Conservation (phyloP, 2,329 filamentous ascomycete species). For the Colletotrichum paranaense region DNA sequence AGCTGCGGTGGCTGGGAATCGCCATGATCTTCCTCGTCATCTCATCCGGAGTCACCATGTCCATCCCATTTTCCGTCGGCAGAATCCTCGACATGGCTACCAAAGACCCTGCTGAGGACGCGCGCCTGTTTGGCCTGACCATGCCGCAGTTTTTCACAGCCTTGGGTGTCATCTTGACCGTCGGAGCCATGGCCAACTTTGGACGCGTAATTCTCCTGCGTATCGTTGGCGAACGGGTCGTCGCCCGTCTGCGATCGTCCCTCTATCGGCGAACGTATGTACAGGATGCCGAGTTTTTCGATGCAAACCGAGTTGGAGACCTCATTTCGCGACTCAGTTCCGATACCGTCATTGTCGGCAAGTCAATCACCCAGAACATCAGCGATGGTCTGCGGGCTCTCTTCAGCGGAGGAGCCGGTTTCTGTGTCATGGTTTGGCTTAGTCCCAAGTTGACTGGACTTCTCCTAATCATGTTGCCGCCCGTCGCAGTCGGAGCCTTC, state of each 20-base stretch:
- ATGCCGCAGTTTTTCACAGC: conserved; percentile 89
- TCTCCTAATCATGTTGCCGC: conserved; percentile 87
- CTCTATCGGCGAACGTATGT: conserved; percentile 92
- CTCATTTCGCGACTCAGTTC: conserved; percentile 95
- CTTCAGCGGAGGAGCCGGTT: conserved; percentile 90
- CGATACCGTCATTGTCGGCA: conserved; percentile 97
- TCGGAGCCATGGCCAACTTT: conserved; percentile 93
- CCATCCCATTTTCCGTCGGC: conserved; percentile 95
- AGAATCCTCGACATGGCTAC: conserved; percentile 94
- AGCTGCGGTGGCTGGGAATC: conserved; percentile 79
- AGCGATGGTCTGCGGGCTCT: conserved; percentile 93
- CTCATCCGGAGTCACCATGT: conserved; percentile 94
- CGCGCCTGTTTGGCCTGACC: conserved; percentile 83
- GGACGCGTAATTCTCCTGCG: conserved; percentile 91
- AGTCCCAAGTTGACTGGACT: conserved; percentile 91
- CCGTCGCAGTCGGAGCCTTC: conserved; percentile 89
- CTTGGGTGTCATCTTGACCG: conserved; percentile 78
- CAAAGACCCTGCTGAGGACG: conserved; percentile 73
- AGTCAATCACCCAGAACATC: conserved; percentile 97
- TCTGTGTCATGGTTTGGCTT: conserved; percentile 95
- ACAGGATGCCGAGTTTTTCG: conserved; percentile 99
- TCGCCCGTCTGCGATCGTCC: conserved; percentile 87
- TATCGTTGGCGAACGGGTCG: conserved; percentile 94
- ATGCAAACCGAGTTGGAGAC: conserved; percentile 96
- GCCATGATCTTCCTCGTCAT: conserved; percentile 89